Conservation (phyloP, 2,329 filamentous ascomycete genomes). For the Cladosporium sp. region DNA sequence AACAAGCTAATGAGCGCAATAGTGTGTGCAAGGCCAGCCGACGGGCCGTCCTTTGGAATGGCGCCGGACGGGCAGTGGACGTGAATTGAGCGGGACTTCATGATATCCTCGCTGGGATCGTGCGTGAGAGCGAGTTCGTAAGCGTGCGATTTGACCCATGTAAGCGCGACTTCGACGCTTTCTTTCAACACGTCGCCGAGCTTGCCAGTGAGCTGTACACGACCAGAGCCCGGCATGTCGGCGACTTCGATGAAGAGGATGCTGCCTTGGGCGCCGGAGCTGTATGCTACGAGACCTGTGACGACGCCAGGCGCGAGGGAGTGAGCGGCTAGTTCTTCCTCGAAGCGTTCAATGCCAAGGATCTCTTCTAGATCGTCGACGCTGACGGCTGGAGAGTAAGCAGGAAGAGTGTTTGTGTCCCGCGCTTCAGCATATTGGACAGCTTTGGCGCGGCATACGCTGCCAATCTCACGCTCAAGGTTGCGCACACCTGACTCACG, state of each 20-base stretch:
- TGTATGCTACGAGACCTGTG: slow-evolving; percentile 93
- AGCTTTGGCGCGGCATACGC: slow-evolving; percentile 90
- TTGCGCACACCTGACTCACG: slow-evolving; percentile 95
- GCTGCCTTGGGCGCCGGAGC: slow-evolving; percentile 85
- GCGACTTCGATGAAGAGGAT: slow-evolving; percentile 98
- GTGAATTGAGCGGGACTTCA: slow-evolving; percentile 91
- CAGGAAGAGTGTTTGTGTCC: slow-evolving; percentile 64
- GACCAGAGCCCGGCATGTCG: slow-evolving; percentile 90
- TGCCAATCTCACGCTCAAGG: slow-evolving; percentile 90
- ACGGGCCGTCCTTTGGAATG: slow-evolving; percentile 86
- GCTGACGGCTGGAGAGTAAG: slow-evolving; percentile 72
- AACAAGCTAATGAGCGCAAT: slow-evolving; percentile 91
- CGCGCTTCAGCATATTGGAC: slow-evolving; percentile 91
- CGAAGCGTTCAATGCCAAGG: slow-evolving; percentile 87
- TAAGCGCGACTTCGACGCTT: slow-evolving; percentile 91
- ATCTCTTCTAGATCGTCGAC: slow-evolving; percentile 85
- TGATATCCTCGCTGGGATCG: slow-evolving; percentile 83
- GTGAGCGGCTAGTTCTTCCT: slow-evolving; percentile 92
- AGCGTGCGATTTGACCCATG: slow-evolving; percentile 95
- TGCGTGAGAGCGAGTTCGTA: slow-evolving; percentile 83
- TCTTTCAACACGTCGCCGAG: slow-evolving; percentile 96
- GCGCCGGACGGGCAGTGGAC: slow-evolving; percentile 95
- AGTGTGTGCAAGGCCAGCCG: slow-evolving; percentile 88
- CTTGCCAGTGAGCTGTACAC: slow-evolving; percentile 93
- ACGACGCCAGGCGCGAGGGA: slow-evolving; percentile 82